Percentiles rank a stretch among this genome's conserved stretches.
These are phyloP conservation scores for Populus hybrid DNA, from an alignment of 441 rosid genomes.

Conservation along the genomic window DNA sequence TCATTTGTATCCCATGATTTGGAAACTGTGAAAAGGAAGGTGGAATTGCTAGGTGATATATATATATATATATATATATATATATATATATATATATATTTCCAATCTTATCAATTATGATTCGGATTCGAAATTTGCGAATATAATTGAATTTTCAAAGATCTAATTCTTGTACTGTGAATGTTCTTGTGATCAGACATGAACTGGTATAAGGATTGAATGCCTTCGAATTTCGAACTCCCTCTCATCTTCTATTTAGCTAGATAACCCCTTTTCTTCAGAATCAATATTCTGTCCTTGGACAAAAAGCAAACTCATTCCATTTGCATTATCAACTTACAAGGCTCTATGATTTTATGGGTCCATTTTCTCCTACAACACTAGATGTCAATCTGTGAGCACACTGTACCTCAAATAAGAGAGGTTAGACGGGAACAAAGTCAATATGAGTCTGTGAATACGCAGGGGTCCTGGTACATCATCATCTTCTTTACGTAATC, in stretches of 20 bases:
- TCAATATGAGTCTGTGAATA: slow-evolving; percentile 24
- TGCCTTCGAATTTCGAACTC: not conserved
- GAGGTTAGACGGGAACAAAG: slow-evolving; percentile 16
- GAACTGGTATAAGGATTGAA: not conserved
- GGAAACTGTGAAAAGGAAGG: not conserved
- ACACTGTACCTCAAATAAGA: slow-evolving; percentile 1
- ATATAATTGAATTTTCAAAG: too few relatives aligned
- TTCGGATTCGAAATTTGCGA: too few relatives aligned
- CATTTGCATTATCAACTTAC: not conserved
- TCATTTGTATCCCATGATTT: not conserved
- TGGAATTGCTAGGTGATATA: not conserved
- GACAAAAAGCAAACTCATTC: not conserved
- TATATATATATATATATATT: too few relatives aligned
- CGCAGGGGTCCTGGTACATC: slow-evolving; percentile 10
- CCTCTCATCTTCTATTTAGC: not conserved
- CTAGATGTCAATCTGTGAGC: slow-evolving; percentile 5
- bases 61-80: too few relatives aligned
- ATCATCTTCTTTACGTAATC: not conserved
- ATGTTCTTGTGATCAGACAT: too few relatives aligned
- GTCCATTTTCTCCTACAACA: not conserved
- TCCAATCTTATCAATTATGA: too few relatives aligned
- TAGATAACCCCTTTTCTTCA: not conserved
- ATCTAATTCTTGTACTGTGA: too few relatives aligned
- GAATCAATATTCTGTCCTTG: not conserved
- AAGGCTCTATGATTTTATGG: not conserved